These are phyloP conservation scores for Cordyceps tenuipes DNA, from an alignment of 2,329 filamentous ascomycete genomes.

Conservation along the genomic window DNA sequence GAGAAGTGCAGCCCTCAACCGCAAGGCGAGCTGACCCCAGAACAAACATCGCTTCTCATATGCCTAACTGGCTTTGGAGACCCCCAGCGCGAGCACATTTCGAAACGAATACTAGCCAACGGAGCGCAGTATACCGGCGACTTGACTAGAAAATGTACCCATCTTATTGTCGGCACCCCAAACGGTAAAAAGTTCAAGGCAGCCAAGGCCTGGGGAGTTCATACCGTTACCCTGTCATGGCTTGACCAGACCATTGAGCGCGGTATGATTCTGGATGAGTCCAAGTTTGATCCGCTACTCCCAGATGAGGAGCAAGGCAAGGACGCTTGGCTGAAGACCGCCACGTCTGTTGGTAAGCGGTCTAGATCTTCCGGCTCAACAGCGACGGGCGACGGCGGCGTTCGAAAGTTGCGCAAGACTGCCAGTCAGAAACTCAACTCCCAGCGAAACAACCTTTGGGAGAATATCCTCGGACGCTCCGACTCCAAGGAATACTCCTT, in stretches of 20 bases:
- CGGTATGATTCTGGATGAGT: slow-evolving; percentile 85
- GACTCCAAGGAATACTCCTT: slow-evolving; percentile 28
- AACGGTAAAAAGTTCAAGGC: slow-evolving; percentile 86
- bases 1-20: slow-evolving; percentile 40
- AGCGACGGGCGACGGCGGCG: slow-evolving; percentile 43
- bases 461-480: slow-evolving; percentile 62
- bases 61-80: slow-evolving; percentile 53
- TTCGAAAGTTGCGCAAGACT: slow-evolving; percentile 77
- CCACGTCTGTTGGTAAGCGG: slow-evolving; percentile 47
- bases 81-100: slow-evolving; percentile 57
- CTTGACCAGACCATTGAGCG: slow-evolving; percentile 72
- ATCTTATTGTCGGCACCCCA: slow-evolving; percentile 72
- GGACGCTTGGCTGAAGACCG: slow-evolving; percentile 59
- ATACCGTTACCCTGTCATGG: slow-evolving; percentile 77
- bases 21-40: slow-evolving; percentile 16
- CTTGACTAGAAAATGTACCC: slow-evolving; percentile 75
- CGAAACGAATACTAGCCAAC: slow-evolving; percentile 56
- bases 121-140: slow-evolving; percentile 85
- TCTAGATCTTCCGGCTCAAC: slow-evolving; percentile 39
- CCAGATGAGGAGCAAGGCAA: slow-evolving; percentile 63
- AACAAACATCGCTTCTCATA: slow-evolving; percentile 33
- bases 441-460: slow-evolving; percentile 82
- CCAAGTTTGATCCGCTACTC: slow-evolving; percentile 69
- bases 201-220: slow-evolving; percentile 74
- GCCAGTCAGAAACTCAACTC: slow-evolving; percentile 75